Base-by-base conservation (phyloP, 148 eudicot species). In the Rhododendron ferrugineum region DNA sequence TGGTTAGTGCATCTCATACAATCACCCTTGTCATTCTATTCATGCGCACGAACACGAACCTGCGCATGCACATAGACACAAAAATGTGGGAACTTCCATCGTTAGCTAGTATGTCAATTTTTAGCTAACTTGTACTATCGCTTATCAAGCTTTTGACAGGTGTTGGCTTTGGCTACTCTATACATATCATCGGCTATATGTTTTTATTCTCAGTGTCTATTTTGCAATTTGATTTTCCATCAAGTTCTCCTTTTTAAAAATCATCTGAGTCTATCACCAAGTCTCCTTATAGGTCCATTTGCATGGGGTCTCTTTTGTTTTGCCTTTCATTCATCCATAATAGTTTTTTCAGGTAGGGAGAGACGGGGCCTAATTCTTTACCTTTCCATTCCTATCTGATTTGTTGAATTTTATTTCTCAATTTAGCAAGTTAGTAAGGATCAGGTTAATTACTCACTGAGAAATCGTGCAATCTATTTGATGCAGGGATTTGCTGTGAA, bases 401-500 rank as follows among this genome's bases (percentile, higher is more conserved):
- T 82, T 28, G 6, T 14, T 60, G 4, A 76, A 18, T 7, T 62
- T n/a, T 64, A 6, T 37, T 50, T 82, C 72, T 4, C 70, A n/a
- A 10, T 26, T 28, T 68, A 42, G 77, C 56, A 28, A 46, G 70
- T 30, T 64, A 10, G 28, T 6, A 4, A 56, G 23, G 60, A 56
- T 56, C 23, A 56, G 60, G 60, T 56, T 56, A 23, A 30, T n/a
- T 80, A 56, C n/a, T 42, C 18, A 46, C 84, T 16, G 47, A 60
- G 58, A 64, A 80, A 37, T 68, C 23, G 50, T 81, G 77, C 5
- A 37, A 64, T 64, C 30, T 4, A 64, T 64, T 64, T 88, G 72
- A 46, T 77, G 88, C 88, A 97, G 99, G 92, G 86, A 70, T 89
- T 90, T 74, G 86, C 83, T 87, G 89, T 88, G 85, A 86, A 90